Base-by-base conservation (phyloP, 495 filamentous ascomycete species). In the Penicillium manginii region DNA sequence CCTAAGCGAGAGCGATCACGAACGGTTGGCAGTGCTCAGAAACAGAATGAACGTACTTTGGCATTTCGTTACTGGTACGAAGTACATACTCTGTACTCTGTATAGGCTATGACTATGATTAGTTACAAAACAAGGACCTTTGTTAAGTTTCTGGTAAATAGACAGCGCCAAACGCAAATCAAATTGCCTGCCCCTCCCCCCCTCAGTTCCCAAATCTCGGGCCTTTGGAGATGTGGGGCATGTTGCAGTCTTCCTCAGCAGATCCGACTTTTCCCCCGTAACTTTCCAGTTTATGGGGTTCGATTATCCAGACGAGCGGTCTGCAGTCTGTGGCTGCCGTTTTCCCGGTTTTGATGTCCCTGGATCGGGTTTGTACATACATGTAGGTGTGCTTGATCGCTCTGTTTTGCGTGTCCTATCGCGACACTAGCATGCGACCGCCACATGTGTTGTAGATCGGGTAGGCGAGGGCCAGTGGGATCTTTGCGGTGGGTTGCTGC, bases 231-330 rank as follows among this genome's bases (percentile, higher is more conserved):
- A 33, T 51, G 35, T 62, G 63, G 63, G 60, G 56, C 60, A 19
- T n/a, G 55, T 65, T 64, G 50, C 58, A 57, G 56, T 39, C 22
- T 15, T 49, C 19, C 33, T 18, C 32, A 32, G 33, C 35, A 29
- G 58, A 50, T 49, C 7, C 37, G 31, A 50, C 52, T 50, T 59
- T 8, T 51, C 59, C 54, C 66, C 61, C 61, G 57, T 61, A 62
- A 64, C 58, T 58, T 60, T 67, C 66, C 64, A 62, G 21, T 10
- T 35, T 61, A 64, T 43, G 59, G 66, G 64, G 61, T 62, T 64
- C 50, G 59, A 57, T 63, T 57, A 63, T 62, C 59, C 33, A 18
- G 60, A 63, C 52, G 52, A 49, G 61, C 61, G 61, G 57, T 64
- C 50, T 60, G 49, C 22, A n/a, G 32, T 48, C 32, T 12, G 52